phyloP scores from a whole-genome alignment of 495 filamentous ascomycete genomes.

The Bathelium albidoporum region DNA sequence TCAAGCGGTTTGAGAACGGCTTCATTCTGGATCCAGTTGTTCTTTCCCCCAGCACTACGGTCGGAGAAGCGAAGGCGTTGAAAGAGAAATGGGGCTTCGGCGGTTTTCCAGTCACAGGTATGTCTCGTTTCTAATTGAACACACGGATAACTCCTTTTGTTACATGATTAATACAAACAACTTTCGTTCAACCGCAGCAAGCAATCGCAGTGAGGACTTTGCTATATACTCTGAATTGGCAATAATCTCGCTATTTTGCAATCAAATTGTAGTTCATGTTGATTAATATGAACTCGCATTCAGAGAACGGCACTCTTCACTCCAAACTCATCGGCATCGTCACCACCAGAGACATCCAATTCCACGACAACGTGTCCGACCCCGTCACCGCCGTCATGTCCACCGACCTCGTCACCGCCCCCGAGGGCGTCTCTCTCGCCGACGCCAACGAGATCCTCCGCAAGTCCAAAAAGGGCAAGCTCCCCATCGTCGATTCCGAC shows the following conservation, averaged over 20 bases:
- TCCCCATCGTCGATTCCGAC: slow-evolving; percentile 82
- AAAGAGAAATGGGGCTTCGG: slow-evolving; percentile 99
- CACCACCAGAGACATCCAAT: slow-evolving; percentile 95
- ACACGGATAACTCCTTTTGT: slow-evolving; percentile 14
- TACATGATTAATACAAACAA: slow-evolving; percentile 70
- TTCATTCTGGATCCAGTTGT: slow-evolving; percentile 97
- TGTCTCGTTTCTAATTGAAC: slow-evolving; percentile 34
- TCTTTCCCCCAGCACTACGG: slow-evolving; percentile 74
- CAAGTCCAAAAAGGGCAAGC: slow-evolving; percentile 96
- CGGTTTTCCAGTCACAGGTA: slow-evolving; percentile 97
- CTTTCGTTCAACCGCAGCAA: slow-evolving; percentile 99
- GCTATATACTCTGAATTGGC: too few species aligned
- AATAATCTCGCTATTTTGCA: too few species aligned
- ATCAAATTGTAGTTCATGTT: too few species aligned
- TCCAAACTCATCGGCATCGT: slow-evolving; percentile 95
- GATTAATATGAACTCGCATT: not conserved
- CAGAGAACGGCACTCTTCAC: slow-evolving; percentile 84
- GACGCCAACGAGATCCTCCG: slow-evolving; percentile 91
- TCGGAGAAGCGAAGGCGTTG: slow-evolving; percentile 79
- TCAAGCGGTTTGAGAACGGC: slow-evolving; percentile 98
- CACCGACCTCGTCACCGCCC: slow-evolving; percentile 86
- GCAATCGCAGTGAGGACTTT: slow-evolving; percentile 75
- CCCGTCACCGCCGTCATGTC: slow-evolving; percentile 89
- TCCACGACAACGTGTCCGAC: slow-evolving; percentile 58
- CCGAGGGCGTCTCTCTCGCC: slow-evolving; percentile 66